These are phyloP conservation scores for Apophysomyces variabilis DNA, from an alignment of 371 early-diverging fungal species.

Conservation along the genomic window DNA sequence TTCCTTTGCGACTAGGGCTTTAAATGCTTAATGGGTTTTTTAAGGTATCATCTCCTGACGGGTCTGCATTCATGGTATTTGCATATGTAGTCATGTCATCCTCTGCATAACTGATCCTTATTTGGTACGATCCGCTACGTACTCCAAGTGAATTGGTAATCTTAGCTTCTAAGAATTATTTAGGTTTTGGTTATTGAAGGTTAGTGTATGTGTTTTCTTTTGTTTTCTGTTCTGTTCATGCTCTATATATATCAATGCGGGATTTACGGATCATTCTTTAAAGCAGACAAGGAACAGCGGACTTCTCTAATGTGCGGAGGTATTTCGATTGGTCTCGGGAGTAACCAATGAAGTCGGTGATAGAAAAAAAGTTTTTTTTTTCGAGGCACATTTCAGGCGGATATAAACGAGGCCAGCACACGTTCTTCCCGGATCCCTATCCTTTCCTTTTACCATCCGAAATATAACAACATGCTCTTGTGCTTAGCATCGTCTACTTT, in stretches of 20 bases:
- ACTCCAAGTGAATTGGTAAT: too few species aligned
- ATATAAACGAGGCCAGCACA: conserved; percentile 3
- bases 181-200: too few species aligned
- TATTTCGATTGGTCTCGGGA: background rate
- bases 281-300: background rate
- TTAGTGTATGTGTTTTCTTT: too few species aligned
- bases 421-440: background rate
- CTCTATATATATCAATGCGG: background rate
- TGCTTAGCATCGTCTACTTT: conserved; percentile 4
- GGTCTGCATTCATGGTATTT: too few species aligned
- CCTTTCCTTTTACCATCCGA: background rate
- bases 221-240: too few species aligned
- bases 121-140: too few species aligned
- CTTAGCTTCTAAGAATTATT: too few species aligned
- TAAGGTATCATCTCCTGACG: too few species aligned
- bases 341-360: conserved; percentile 7
- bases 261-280: background rate
- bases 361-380: background rate
- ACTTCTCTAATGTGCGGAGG: background rate
- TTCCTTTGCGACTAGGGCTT: too few species aligned
- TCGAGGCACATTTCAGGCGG: conserved; percentile 6
- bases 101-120: too few species aligned
- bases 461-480: conserved; percentile 1
- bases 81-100: too few species aligned
- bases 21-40: too few species aligned